Conservation (phyloP, 257 asterid species). For the Eustoma russellianum region DNA sequence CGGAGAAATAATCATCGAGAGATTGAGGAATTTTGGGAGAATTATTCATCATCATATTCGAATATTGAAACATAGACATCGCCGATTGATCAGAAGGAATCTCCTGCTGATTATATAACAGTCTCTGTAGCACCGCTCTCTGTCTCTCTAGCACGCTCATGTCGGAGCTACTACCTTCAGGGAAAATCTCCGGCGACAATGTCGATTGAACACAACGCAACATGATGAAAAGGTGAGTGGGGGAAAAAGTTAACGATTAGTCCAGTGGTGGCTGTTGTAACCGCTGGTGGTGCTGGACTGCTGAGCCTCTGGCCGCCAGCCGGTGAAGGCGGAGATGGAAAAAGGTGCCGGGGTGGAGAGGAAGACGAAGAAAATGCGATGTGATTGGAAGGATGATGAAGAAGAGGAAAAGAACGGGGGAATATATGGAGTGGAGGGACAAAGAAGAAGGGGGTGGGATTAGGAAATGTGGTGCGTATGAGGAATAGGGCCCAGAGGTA, state of each 20-base stretch:
- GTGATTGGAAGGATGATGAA: no score
- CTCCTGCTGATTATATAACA: constrained; percentile 21
- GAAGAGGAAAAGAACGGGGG: no score
- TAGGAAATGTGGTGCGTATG: no score
- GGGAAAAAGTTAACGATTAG: background rate
- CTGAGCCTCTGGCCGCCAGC: background rate
- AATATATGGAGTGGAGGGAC: no score
- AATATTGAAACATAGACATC: constrained; percentile 8
- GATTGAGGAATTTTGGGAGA: constrained; percentile 3
- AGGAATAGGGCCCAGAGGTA: no score
- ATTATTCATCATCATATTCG: background rate
- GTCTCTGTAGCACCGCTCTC: constrained; percentile 27
- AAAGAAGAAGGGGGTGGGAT: no score
- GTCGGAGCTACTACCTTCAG: constrained; percentile 14
- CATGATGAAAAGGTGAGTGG: constrained; percentile 1
- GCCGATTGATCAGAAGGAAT: background rate
- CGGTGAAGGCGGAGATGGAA: no score
- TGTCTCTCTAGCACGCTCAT: constrained; percentile 47
- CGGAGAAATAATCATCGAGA: constrained; percentile 8
- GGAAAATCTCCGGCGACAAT: constrained; percentile 11
- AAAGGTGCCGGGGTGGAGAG: constrained; percentile 1
- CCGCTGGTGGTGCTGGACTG: background rate
- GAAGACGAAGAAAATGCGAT: background rate
- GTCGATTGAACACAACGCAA: constrained; percentile 13
- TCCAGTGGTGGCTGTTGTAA: background rate